phyloP scores from a whole-genome alignment of 2,329 filamentous ascomycete species.

The Colletotrichum sp. region DNA sequence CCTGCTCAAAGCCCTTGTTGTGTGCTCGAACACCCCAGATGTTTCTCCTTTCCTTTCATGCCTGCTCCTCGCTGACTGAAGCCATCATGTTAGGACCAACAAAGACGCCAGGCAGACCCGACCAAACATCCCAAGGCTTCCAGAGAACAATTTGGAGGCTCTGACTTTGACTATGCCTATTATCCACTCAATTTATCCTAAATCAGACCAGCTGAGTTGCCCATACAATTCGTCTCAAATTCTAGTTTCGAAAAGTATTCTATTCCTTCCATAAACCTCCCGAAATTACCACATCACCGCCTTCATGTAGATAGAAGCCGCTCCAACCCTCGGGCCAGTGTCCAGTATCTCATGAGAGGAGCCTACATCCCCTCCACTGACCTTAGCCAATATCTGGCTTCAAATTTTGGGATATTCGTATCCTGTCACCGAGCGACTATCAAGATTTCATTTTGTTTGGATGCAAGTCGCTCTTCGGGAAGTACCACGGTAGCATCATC shows the following conservation, averaged over 20 bases:
- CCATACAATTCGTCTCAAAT: not conserved
- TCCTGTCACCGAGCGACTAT: not conserved
- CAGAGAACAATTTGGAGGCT: not conserved
- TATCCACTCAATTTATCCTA: fast-evolving
- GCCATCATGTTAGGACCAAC: not conserved
- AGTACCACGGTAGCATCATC: not conserved
- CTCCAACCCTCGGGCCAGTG: not conserved
- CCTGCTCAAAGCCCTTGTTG: not conserved
- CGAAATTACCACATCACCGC: not conserved
- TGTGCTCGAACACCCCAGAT: not conserved
- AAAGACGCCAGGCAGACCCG: not conserved
- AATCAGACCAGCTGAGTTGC: not conserved
- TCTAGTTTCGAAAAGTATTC: fast-evolving
- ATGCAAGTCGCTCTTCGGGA: not conserved
- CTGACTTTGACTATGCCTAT: not conserved
- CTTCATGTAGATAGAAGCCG: fast-evolving
- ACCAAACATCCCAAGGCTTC: not conserved
- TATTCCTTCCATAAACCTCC: not conserved
- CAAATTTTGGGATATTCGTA: not conserved
- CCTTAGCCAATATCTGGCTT: not conserved
- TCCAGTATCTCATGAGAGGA: fast-evolving
- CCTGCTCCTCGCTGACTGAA: not conserved
- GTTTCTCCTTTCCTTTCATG: not conserved
- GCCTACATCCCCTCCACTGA: fast-evolving
- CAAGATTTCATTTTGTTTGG: not conserved